Percentiles rank a stretch among this genome's conserved stretches.
Evolutionary conservation across 176 grass and related monocot species (phyloP).

Genomic region (Ananas comosus): DNA sequence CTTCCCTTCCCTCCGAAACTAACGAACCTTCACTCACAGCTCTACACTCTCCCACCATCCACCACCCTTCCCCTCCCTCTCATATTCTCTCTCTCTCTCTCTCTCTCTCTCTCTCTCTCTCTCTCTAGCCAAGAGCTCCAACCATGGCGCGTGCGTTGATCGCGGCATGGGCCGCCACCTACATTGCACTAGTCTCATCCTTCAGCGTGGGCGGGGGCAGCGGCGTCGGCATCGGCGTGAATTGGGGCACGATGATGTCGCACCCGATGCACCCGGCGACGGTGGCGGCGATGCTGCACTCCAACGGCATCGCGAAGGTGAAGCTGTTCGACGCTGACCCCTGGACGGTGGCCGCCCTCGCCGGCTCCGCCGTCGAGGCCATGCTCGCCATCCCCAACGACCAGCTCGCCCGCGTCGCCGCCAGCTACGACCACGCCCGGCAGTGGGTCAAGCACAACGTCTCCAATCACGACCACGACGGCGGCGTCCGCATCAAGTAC

Average conservation of each 20-base stretch:
- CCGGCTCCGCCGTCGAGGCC: slow-evolving; percentile 37
- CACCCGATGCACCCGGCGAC: slow-evolving; percentile 60
- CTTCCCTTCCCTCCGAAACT: neutral
- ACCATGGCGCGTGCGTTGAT: neutral
- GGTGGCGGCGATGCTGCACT: slow-evolving; percentile 43
- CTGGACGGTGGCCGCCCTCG: slow-evolving; percentile 58
- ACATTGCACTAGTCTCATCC: neutral
- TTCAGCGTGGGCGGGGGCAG: neutral
- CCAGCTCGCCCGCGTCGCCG: slow-evolving; percentile 36
- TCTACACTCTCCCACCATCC: neutral
- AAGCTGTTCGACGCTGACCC: slow-evolving; percentile 89
- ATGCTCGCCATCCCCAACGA: slow-evolving; percentile 85
- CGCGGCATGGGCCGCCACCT: neutral
- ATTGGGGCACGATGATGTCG: slow-evolving; percentile 89
- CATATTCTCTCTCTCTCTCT: neutral
- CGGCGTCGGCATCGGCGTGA: slow-evolving; percentile 33
- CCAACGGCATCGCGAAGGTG: slow-evolving; percentile 51
- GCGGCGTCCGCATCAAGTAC: slow-evolving; percentile 59
- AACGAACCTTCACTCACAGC: neutral
- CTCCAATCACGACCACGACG: slow-evolving; percentile 41
- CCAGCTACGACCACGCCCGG: slow-evolving; percentile 36
- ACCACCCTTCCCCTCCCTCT: neutral
- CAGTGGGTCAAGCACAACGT: slow-evolving; percentile 63
- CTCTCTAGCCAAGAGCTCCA: too few species aligned
- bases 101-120: too few species aligned